Evolutionary conservation across 805 yeast species (phyloP).

Genomic region (Yarrowia porcina): DNA sequence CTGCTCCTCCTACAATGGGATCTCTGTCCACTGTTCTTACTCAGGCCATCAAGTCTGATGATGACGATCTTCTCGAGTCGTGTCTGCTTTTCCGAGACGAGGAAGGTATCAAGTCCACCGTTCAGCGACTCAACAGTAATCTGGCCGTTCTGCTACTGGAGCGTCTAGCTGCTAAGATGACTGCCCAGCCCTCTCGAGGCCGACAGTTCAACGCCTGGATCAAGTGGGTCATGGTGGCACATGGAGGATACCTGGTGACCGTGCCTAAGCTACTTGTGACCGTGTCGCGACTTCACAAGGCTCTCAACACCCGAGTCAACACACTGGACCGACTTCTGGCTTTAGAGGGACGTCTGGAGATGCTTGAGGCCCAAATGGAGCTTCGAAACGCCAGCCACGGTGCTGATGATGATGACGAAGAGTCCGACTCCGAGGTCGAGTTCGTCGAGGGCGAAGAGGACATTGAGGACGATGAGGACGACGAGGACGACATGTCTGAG

Average conservation of each 20-base stretch:
- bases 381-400: slow-evolving; percentile 52
- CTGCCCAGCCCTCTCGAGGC: slow-evolving; percentile 54
- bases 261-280: slow-evolving; percentile 52
- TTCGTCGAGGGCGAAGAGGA: slow-evolving; percentile 45
- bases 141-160: slow-evolving; percentile 47
- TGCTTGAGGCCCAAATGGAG: slow-evolving; percentile 70
- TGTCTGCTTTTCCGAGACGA: slow-evolving; percentile 60
- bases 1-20: slow-evolving; percentile 7
- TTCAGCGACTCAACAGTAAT: slow-evolving; percentile 50
- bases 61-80: slow-evolving; percentile 78
- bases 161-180: slow-evolving; percentile 46
- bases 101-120: slow-evolving; percentile 51
- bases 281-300: slow-evolving; percentile 54
- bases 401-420: slow-evolving; percentile 38
- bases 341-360: slow-evolving; percentile 79
- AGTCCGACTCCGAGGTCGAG: slow-evolving; percentile 38
- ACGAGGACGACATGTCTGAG: slow-evolving; percentile 34
- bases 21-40: slow-evolving; percentile 64
- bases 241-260: slow-evolving; percentile 60
- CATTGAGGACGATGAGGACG: slow-evolving; percentile 40
- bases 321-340: slow-evolving; percentile 67
- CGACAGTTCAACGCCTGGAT: slow-evolving; percentile 63
- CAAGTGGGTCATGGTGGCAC: slow-evolving; percentile 70
- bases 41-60: slow-evolving; percentile 86
- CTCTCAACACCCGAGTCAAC: slow-evolving; percentile 54